Percentiles rank a stretch among this genome's conserved stretches.
phyloP scores from a whole-genome alignment of 2,329 filamentous ascomycete species.

The Fusarium mundagurra region DNA sequence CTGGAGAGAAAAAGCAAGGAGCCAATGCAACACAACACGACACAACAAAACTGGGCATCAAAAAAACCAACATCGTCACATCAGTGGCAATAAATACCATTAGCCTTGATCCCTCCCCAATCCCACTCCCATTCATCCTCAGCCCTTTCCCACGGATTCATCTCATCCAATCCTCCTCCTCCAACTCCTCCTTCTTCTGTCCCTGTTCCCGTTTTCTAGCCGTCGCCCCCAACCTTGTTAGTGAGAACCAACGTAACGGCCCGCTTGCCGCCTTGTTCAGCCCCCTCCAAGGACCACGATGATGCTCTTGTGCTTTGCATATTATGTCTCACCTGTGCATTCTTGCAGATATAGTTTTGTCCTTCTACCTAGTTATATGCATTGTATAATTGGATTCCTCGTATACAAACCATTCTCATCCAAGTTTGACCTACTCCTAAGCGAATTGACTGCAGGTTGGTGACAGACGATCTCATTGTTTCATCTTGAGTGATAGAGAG shows the following conservation, averaged over 20 bases:
- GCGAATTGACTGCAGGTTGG: neutral
- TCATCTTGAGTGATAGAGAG: neutral
- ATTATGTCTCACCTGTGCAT: slow-evolving; percentile 1
- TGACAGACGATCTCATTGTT: neutral
- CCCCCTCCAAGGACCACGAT: slow-evolving; percentile 31
- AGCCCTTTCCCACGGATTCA: slow-evolving; percentile 5
- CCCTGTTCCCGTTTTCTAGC: slow-evolving; percentile 8
- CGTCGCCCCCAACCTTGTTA: slow-evolving; percentile 5
- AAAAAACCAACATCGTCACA: slow-evolving; percentile 20
- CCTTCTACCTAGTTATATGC: neutral
- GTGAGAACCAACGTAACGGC: slow-evolving; percentile 4
- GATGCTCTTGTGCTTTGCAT: slow-evolving; percentile 11
- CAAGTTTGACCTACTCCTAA: neutral
- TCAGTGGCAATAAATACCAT: slow-evolving; percentile 30
- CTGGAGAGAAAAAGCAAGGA: neutral
- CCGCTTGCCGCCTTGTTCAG: slow-evolving; percentile 11
- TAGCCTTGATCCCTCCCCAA: slow-evolving; percentile 33
- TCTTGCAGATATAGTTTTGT: neutral
- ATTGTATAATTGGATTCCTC: neutral
- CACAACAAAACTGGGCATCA: slow-evolving; percentile 23
- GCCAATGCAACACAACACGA: slow-evolving; percentile 3
- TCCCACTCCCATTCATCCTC: neutral
- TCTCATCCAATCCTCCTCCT: slow-evolving; percentile 29
- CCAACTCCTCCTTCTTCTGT: slow-evolving; percentile 1
- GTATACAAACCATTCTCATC: neutral